Evolutionary conservation across 2,329 filamentous ascomycete species (phyloP).

Genomic region (Myriosclerotinia curreyana): DNA sequence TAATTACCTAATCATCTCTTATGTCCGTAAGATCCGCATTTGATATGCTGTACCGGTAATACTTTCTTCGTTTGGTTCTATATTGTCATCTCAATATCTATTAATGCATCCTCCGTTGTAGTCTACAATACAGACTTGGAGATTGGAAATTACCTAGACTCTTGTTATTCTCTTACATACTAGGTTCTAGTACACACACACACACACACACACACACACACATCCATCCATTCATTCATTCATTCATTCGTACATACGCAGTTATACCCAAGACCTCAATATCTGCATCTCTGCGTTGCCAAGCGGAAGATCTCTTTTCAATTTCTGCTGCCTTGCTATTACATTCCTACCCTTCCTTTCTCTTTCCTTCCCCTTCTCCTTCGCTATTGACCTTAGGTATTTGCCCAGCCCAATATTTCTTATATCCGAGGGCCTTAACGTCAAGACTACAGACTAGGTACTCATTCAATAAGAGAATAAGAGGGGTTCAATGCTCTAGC

Average conservation of each 20-base stretch:
- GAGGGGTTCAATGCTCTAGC: slow-evolving; percentile 15
- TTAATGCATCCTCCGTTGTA: slow-evolving; percentile 1
- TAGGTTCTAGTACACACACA: not conserved
- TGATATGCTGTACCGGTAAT: too few relatives aligned
- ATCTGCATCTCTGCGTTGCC: slow-evolving; percentile 12
- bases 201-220: not conserved
- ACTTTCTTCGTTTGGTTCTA: too few relatives aligned
- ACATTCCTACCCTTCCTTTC: too few relatives aligned
- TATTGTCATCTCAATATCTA: not conserved
- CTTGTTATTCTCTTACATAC: not conserved
- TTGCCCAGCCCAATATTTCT: not conserved
- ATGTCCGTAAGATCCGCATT: too few relatives aligned
- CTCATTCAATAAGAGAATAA: slow-evolving; percentile 13
- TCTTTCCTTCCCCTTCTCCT: not conserved
- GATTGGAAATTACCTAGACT: too few relatives aligned
- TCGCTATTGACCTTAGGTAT: not conserved
- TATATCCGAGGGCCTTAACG: slow-evolving; percentile 11
- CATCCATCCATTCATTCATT: not conserved
- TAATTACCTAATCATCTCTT: too few relatives aligned
- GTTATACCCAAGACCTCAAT: slow-evolving; percentile 5
- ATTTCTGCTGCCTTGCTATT: not conserved
- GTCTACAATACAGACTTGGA: not conserved
- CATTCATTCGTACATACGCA: not conserved
- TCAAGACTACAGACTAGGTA: not conserved
- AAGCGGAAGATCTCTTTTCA: slow-evolving; percentile 13